Evolutionary conservation across 768 basidiomycete genomes (phyloP).

Genomic region (Kwoniella newhampshirensis): DNA sequence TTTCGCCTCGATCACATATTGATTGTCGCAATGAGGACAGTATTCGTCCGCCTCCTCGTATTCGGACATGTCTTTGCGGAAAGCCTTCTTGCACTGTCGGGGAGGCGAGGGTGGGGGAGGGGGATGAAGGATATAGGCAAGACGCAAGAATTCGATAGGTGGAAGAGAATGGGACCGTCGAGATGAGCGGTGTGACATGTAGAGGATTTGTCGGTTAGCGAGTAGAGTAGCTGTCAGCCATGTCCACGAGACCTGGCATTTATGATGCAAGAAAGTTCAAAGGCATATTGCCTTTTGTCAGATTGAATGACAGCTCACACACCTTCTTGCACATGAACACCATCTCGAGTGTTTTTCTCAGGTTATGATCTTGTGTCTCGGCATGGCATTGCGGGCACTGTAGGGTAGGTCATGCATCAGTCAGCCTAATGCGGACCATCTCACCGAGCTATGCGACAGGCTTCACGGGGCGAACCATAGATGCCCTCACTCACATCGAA

Average conservation of each 20-base stretch:
- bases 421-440: neutral
- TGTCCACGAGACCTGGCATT: too few species aligned
- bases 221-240: too few species aligned
- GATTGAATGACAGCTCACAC: neutral
- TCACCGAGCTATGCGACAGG: neutral
- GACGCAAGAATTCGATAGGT: too few species aligned
- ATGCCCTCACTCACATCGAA: conserved; percentile 62
- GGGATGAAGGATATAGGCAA: neutral
- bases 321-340: conserved; percentile 74
- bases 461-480: too few species aligned
- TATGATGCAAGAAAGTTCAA: too few species aligned
- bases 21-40: conserved; percentile 97
- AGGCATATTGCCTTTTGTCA: neutral
- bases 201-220: too few species aligned
- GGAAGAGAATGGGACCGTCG: neutral
- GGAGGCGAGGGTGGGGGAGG: too few species aligned
- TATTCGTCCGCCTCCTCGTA: conserved; percentile 98
- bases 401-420: neutral
- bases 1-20: conserved; percentile 93
- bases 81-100: conserved; percentile 77
- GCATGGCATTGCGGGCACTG: conserved; percentile 89
- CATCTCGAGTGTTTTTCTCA: conserved; percentile 80
- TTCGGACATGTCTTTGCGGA: conserved; percentile 85
- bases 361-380: conserved; percentile 70
- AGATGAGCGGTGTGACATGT: neutral